phyloP scores from a whole-genome alignment of 164 flowering plant genomes.

The Macadamia integrifolia region DNA sequence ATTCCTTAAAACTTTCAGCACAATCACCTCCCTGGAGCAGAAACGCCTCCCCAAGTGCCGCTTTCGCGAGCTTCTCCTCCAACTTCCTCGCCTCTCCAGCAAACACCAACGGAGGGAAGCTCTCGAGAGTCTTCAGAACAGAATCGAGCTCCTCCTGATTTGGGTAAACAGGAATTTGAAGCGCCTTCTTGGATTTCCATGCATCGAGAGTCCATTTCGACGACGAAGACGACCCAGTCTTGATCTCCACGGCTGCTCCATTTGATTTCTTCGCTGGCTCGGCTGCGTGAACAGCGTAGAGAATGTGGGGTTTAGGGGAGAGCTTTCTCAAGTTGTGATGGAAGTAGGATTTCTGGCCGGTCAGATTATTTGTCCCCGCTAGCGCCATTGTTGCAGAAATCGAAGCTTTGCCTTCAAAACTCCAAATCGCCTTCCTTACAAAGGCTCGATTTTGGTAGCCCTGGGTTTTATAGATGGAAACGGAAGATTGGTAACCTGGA shows the following conservation, averaged over 20 bases:
- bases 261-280: background rate
- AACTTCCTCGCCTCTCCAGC: constrained; percentile 26
- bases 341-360: too few species aligned
- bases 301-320: too few species aligned
- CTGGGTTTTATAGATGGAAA: too few species aligned
- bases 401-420: too few species aligned
- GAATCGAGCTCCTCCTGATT: background rate
- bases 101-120: constrained; percentile 23
- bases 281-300: too few species aligned
- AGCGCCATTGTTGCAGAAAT: too few species aligned
- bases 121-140: background rate
- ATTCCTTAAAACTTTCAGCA: constrained; percentile 31
- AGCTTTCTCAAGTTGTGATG: too few species aligned
- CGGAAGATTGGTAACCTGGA: too few species aligned
- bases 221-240: background rate
- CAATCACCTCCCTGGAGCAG: constrained; percentile 28
- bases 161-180: background rate
- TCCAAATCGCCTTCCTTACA: too few species aligned
- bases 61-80: constrained; percentile 20
- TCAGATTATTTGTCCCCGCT: too few species aligned
- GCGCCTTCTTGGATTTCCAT: background rate
- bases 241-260: background rate
- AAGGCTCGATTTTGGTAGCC: too few species aligned
- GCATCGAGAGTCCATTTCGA: background rate
- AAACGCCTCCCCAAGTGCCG: constrained; percentile 23